Evolutionary conservation across 495 filamentous ascomycete species (phyloP), one percentile per base, ranked within the genome.

Genomic region (Penicillium arizonense): DNA sequence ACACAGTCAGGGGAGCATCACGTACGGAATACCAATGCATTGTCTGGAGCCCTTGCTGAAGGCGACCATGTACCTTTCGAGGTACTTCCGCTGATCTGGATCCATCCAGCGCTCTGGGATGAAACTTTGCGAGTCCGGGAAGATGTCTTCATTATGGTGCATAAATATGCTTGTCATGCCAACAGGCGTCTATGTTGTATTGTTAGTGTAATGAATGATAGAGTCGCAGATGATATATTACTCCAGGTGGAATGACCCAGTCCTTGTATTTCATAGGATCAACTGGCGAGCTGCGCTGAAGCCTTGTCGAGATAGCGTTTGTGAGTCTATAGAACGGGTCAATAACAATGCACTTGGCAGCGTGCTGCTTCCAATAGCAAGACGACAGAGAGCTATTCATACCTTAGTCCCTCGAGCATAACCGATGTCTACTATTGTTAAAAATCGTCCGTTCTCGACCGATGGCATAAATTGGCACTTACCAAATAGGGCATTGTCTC

Each of bases 21-120:
- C 63, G 18, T 58, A 68, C 66, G 78, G 75, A 34, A 78, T 79
- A 1, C 78, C 82, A 24, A 85, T 54, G 47, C 80, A 84, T 18
- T 61, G 58, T 36, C 81, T 54, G 2, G 62, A 68, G 2, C 81
- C 78, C 56, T 73, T 76, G 16, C 64, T 71, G 47, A 83, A 83
- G 0, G 75, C 52, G 3, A 79, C 62, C 44, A 82, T 43, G 41
- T 79, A 77, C 40, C 68, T 72, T 14, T 77, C 71, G 28, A 81
- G 62, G 12, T 60, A 53, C 24, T 68, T 59, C 3, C 69, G 63
- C 18, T 63, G 43, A 5, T 61, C 54, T 2, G 37, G 57, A 28
- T 65, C 61, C 49, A 64, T 50, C 74, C 75, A 82, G 26, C 77
- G 69, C 23, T 78, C 70, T 3, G 78, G 76, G 1, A 59, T 53